phyloP scores from a whole-genome alignment of 352 stramenopile species.

The Phytopythium mirpurense region DNA sequence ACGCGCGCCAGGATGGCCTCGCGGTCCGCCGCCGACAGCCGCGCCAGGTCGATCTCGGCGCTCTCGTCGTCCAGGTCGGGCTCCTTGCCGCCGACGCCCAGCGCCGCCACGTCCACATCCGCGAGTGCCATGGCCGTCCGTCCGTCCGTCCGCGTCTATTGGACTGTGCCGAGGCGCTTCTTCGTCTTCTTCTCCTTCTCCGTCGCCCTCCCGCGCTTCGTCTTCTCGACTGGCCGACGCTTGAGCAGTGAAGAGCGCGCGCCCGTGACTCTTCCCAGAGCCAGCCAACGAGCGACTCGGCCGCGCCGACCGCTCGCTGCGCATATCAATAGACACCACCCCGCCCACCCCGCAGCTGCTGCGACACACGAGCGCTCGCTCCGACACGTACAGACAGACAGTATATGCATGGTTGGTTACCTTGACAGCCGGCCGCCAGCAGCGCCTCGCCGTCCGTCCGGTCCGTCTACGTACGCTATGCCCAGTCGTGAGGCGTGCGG shows the following conservation, averaged over 20 bases:
- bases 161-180: no score
- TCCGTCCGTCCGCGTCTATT: no score
- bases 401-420: not conserved
- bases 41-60: conserved; percentile 56
- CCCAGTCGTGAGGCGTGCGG: not conserved
- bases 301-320: not conserved
- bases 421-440: not conserved
- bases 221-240: not conserved
- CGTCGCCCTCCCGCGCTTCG: not conserved
- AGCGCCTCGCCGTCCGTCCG: not conserved
- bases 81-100: conserved; percentile 35
- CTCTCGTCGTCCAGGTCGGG: conserved; percentile 48
- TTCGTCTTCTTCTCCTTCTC: no score
- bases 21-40: conserved; percentile 48
- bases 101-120: conserved; percentile 12
- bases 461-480: not conserved
- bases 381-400: no score
- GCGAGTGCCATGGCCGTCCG: conserved; percentile 16
- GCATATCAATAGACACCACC: conserved; percentile 1
- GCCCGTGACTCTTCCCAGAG: not conserved
- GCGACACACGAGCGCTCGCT: no score
- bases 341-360: no score
- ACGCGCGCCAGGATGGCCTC: conserved; percentile 70
- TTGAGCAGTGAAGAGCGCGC: not conserved
- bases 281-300: no score